phyloP scores from a whole-genome alignment of 805 yeast species.

The Priceomyces fermenticarens region DNA sequence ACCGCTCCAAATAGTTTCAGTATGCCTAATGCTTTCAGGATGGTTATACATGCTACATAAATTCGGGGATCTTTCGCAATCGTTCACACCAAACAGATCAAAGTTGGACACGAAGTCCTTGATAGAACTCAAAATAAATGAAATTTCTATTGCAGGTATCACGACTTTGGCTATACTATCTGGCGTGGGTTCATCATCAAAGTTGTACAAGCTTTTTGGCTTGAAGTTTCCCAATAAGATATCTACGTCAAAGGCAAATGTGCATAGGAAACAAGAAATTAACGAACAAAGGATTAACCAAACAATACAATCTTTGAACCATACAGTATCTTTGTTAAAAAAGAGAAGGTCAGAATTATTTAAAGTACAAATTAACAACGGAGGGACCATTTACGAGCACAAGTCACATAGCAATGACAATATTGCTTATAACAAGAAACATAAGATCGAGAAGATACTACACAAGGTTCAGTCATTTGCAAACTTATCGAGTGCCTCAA shows the following conservation, averaged over 20 bases:
- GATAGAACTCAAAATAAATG: conserved; percentile 43
- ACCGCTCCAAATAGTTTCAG: conserved; percentile 1
- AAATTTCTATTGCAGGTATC: conserved; percentile 47
- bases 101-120: conserved; percentile 19
- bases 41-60: conserved; percentile 36
- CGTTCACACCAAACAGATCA: conserved; percentile 18
- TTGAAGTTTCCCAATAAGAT: conserved; percentile 6
- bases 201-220: conserved; percentile 31
- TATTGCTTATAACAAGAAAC: conserved; percentile 9
- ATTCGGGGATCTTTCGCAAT: conserved; percentile 30
- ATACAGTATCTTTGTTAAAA: conserved; percentile 32
- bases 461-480: conserved; percentile 43
- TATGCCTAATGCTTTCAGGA: conserved; percentile 10
- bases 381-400: conserved; percentile 26
- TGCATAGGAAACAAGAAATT: conserved; percentile 7
- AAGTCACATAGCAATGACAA: conserved; percentile 11
- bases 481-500: conserved; percentile 18
- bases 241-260: background rate
- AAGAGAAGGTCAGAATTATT: conserved; percentile 33
- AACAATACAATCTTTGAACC: conserved; percentile 38
- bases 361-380: conserved; percentile 11
- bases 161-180: conserved; percentile 48
- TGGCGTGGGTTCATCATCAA: conserved; percentile 51
- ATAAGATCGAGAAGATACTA: conserved; percentile 27
- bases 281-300: conserved; percentile 31